Conservation (phyloP, 176 grass and related monocot species). For the Calamus simplicifolius region DNA sequence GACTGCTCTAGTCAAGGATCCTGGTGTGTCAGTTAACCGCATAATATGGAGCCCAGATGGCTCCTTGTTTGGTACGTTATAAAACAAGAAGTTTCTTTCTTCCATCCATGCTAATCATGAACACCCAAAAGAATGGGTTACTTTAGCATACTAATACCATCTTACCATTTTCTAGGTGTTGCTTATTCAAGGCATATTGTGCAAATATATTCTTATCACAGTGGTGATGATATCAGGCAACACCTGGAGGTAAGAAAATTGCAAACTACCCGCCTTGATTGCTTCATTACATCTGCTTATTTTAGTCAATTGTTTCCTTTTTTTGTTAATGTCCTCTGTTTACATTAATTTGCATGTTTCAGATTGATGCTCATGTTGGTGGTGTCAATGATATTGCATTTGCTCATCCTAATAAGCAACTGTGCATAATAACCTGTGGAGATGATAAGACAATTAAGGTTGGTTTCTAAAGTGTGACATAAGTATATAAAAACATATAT, state of each 20-base stretch:
- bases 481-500: too few species aligned
- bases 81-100: not conserved
- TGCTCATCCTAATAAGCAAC: constrained; percentile 93
- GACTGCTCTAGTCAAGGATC: constrained; percentile 85
- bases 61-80: constrained; percentile 77
- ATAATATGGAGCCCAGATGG: constrained; percentile 97
- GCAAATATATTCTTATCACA: constrained; percentile 91
- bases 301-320: constrained; percentile 10
- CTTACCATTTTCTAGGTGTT: constrained; percentile 53
- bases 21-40: constrained; percentile 78
- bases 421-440: constrained; percentile 94
- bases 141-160: constrained; percentile 11
- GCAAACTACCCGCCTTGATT: not conserved
- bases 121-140: not conserved
- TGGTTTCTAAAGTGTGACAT: constrained; percentile 12
- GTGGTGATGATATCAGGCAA: constrained; percentile 78
- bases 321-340: constrained; percentile 23
- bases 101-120: constrained; percentile 5
- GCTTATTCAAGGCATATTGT: constrained; percentile 97
- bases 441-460: constrained; percentile 99
- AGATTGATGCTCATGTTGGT: constrained; percentile 98
- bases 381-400: constrained; percentile 99
- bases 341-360: constrained; percentile 13
- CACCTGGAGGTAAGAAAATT: constrained; percentile 71
- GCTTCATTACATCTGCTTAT: constrained; percentile 12